Percentiles rank a stretch among this genome's conserved stretches.
phyloP scores from a whole-genome alignment of 441 rosid genomes.

The Omphalea diandra region DNA sequence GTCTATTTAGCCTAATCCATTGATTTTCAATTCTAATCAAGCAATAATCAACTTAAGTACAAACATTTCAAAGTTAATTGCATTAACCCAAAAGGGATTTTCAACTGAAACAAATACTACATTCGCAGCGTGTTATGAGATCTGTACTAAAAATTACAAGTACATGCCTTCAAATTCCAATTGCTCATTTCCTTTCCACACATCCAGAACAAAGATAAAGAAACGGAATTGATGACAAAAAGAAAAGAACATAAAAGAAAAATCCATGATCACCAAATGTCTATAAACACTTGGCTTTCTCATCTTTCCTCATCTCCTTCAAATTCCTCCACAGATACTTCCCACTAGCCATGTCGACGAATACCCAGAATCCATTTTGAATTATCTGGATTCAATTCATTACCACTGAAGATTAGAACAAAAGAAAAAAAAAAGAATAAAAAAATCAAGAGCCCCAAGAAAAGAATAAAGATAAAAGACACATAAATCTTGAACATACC shows the following conservation, averaged over 20 bases:
- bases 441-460: neutral
- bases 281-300: slow-evolving; percentile 28
- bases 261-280: neutral
- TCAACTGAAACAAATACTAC: neutral
- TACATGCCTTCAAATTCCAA: neutral
- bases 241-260: neutral
- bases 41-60: neutral
- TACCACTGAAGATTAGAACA: neutral
- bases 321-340: slow-evolving; percentile 85
- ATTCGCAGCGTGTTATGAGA: neutral
- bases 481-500: slow-evolving; percentile 34
- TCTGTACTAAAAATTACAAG: slow-evolving; percentile 12
- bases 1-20: no score
- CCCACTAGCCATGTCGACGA: slow-evolving; percentile 97
- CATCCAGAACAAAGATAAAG: neutral
- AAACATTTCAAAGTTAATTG: neutral
- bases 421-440: neutral
- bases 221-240: neutral
- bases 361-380: slow-evolving; percentile 87
- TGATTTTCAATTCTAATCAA: neutral
- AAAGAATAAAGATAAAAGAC: neutral
- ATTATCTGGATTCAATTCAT: slow-evolving; percentile 42
- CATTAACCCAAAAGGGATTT: slow-evolving; percentile 3
- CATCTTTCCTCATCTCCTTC: slow-evolving; percentile 50
- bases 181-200: neutral